Evolutionary conservation across 257 asterid genomes (phyloP).

Genomic region (Linaria vulgaris): DNA sequence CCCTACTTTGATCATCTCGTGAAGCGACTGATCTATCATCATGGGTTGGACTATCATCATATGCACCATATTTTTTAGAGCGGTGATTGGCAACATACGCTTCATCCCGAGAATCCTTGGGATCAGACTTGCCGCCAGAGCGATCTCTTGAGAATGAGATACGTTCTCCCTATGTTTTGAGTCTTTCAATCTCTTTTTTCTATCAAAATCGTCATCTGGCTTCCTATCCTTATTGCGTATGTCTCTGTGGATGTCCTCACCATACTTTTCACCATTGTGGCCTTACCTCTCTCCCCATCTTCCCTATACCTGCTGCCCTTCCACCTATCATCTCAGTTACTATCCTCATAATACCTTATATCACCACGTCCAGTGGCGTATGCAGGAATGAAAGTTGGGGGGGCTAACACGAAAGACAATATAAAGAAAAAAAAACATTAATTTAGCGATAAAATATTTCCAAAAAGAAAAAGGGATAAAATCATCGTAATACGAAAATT

Average conservation of each 20-base stretch:
- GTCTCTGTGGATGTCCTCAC: slow-evolving; percentile 67
- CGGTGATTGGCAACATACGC: slow-evolving; percentile 50
- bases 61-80: slow-evolving; percentile 55
- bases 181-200: slow-evolving; percentile 70
- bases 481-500: no score
- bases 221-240: slow-evolving; percentile 52
- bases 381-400: no score
- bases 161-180: slow-evolving; percentile 64
- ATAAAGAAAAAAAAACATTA: no score
- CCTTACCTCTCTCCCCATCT: slow-evolving; percentile 35
- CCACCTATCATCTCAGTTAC: slow-evolving; percentile 49
- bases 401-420: no score
- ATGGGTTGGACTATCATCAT: slow-evolving; percentile 62
- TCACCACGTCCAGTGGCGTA: no score
- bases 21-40: slow-evolving; percentile 64
- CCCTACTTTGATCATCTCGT: slow-evolving; percentile 73
- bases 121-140: slow-evolving; percentile 66
- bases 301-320: slow-evolving; percentile 48
- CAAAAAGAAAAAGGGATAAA: no score
- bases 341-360: slow-evolving; percentile 53
- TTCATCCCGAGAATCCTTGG: slow-evolving; percentile 65
- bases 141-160: slow-evolving; percentile 57
- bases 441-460: no score
- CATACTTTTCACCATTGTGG: slow-evolving; percentile 59
- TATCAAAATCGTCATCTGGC: slow-evolving; percentile 58